These are phyloP conservation scores for Globisporangium solare DNA, from an alignment of 352 stramenopile genomes.

Conservation along the genomic window DNA sequence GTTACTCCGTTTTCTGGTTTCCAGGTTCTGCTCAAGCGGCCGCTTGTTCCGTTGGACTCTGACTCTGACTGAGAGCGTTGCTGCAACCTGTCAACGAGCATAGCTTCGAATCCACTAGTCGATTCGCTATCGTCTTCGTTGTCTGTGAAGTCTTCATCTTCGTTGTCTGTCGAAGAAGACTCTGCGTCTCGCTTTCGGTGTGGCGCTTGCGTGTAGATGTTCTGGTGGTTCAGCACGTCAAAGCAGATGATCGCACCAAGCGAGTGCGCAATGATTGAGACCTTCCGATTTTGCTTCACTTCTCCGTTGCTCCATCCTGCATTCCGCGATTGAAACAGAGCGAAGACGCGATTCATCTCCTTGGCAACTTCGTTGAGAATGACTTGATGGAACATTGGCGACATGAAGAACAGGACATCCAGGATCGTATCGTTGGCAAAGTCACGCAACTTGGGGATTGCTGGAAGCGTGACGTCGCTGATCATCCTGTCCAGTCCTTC, in stretches of 20 bases:
- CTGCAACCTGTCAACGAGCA: conserved; percentile 20
- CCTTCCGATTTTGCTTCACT: conserved; percentile 36
- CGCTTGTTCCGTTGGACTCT: conserved; percentile 13
- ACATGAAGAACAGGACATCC: conserved; percentile 93
- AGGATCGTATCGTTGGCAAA: conserved; percentile 92
- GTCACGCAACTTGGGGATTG: conserved; percentile 89
- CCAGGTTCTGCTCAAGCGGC: conserved; percentile 8
- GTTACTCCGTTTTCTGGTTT: conserved; percentile 9
- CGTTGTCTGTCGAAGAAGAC: conserved; percentile 12
- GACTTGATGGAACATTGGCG: conserved; percentile 87
- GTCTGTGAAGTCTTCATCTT: conserved; percentile 25
- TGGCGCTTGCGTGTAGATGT: conserved; percentile 31
- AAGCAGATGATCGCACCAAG: conserved; percentile 91
- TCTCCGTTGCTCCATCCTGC: conserved; percentile 30
- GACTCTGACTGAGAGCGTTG: conserved; percentile 44
- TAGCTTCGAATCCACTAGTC: conserved; percentile 27
- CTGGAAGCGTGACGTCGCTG: conserved; percentile 67
- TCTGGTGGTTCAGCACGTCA: conserved; percentile 85
- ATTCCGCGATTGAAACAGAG: conserved; percentile 65
- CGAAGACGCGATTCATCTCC: conserved; percentile 90
- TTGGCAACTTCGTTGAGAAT: conserved; percentile 89
- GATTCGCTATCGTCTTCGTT: conserved; percentile 34
- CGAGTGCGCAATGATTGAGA: conserved; percentile 86
- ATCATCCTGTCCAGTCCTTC: conserved; percentile 67
- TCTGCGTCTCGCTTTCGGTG: conserved; percentile 18